Conservation (phyloP, 306 rosid genomes). For the Lablab purpureus region DNA sequence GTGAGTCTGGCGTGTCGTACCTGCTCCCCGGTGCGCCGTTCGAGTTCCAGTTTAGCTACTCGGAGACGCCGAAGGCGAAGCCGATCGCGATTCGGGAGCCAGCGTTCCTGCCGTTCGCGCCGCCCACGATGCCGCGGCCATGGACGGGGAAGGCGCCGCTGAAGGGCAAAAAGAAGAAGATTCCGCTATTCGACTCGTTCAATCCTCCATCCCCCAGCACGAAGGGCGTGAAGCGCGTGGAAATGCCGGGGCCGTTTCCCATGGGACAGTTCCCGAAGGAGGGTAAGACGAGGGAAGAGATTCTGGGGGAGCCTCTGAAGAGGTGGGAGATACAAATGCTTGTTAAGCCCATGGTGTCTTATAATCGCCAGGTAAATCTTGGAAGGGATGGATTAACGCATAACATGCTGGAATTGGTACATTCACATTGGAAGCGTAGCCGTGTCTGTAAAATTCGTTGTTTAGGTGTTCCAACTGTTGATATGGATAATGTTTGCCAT, state of each 20-base stretch:
- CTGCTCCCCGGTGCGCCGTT: constrained; percentile 93
- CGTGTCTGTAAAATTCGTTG: constrained; percentile 87
- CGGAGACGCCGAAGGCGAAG: constrained; percentile 89
- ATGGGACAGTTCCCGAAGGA: constrained; percentile 61
- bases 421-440: constrained; percentile 87
- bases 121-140: constrained; percentile 92
- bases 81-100: constrained; percentile 94
- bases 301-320: constrained; percentile 86
- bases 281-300: constrained; percentile 70
- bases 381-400: constrained; percentile 98
- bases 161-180: constrained; percentile 76
- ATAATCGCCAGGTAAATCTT: constrained; percentile 93
- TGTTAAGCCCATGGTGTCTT: constrained; percentile 60
- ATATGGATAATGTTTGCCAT: constrained; percentile 84
- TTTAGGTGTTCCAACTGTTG: constrained; percentile 96
- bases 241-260: constrained; percentile 76
- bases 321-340: constrained; percentile 83
- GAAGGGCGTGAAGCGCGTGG: constrained; percentile 67
- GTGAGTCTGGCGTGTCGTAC: constrained; percentile 87
- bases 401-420: constrained; percentile 96
- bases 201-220: constrained; percentile 59
- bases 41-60: constrained; percentile 92
- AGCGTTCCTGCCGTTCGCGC: constrained; percentile 85
- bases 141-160: constrained; percentile 97
- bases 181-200: constrained; percentile 74